phyloP scores from a whole-genome alignment of 2,329 filamentous ascomycete genomes.

The Fusarium abutilonis region DNA sequence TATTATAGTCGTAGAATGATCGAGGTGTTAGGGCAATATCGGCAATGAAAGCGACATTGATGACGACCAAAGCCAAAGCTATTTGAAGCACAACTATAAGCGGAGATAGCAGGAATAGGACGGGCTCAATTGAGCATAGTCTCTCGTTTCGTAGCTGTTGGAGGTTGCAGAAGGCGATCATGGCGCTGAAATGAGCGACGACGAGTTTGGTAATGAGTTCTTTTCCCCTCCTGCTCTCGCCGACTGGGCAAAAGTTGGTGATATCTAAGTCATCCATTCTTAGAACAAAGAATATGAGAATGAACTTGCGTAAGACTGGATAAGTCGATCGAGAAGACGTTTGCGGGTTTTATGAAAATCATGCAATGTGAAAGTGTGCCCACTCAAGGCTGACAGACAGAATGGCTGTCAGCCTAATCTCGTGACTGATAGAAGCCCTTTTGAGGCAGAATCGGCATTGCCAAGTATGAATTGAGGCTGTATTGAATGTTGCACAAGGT shows the following conservation, averaged over 20 bases:
- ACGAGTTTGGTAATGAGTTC: slow-evolving; percentile 27
- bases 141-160: slow-evolving; percentile 17
- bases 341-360: background rate
- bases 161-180: slow-evolving; percentile 20
- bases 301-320: background rate
- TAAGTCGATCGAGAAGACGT: background rate
- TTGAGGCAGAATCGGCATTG: too few relatives aligned
- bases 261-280: background rate
- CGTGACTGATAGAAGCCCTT: background rate
- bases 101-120: slow-evolving; percentile 13
- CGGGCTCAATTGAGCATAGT: slow-evolving; percentile 19
- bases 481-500: too few relatives aligned
- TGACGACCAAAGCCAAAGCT: background rate
- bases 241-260: background rate
- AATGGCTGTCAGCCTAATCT: background rate
- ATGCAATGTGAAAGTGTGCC: background rate
- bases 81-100: slow-evolving; percentile 8
- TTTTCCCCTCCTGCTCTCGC: background rate
- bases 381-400: slow-evolving; percentile 1
- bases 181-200: slow-evolving; percentile 16
- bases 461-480: too few relatives aligned
- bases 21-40: background rate
- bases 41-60: background rate
- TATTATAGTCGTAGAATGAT: background rate
- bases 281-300: too few relatives aligned